These are phyloP conservation scores for Lophium mytilinum DNA, from an alignment of 495 filamentous ascomycete species.

Conservation along the genomic window DNA sequence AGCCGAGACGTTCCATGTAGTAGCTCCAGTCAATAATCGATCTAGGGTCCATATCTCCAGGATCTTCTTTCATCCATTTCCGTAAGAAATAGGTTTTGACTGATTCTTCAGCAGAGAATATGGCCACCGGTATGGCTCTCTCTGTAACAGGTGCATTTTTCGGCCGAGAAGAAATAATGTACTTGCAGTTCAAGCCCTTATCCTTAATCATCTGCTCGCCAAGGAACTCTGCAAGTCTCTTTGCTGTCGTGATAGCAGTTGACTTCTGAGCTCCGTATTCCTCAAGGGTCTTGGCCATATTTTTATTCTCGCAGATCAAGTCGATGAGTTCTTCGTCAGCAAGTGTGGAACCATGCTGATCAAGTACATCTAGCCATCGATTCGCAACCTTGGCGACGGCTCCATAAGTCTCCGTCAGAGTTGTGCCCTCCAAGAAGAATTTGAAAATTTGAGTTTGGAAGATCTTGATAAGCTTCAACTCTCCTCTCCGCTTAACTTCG, in stretches of 20 bases:
- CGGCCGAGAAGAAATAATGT: slow-evolving; percentile 86
- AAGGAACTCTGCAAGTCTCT: slow-evolving; percentile 87
- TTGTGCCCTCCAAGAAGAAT: slow-evolving; percentile 90
- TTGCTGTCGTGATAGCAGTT: slow-evolving; percentile 97
- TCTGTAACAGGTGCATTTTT: slow-evolving; percentile 89
- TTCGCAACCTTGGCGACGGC: slow-evolving; percentile 94
- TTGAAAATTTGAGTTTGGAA: slow-evolving; percentile 99
- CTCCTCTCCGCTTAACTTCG: slow-evolving; percentile 94
- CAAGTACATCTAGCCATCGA: slow-evolving; percentile 87
- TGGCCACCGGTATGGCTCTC: slow-evolving; percentile 86
- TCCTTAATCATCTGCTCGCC: slow-evolving; percentile 99
- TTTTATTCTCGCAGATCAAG: slow-evolving; percentile 96
- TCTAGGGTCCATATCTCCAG: slow-evolving; percentile 83
- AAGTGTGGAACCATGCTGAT: slow-evolving; percentile 75
- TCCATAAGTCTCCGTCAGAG: slow-evolving; percentile 78
- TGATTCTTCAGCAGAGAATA: slow-evolving; percentile 86
- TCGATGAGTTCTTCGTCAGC: slow-evolving; percentile 97
- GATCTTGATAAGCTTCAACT: slow-evolving; percentile 98
- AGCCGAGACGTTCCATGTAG: slow-evolving; percentile 88
- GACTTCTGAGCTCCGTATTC: slow-evolving; percentile 96
- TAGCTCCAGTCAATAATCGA: slow-evolving; percentile 91
- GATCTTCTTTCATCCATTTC: slow-evolving; percentile 94
- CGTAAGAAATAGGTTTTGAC: slow-evolving; percentile 84
- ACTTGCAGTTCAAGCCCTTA: slow-evolving; percentile 98
- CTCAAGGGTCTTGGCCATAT: slow-evolving; percentile 91